Base-by-base conservation (phyloP, 371 early-diverging fungal species). In the Sanchytrium tribonematis region DNA sequence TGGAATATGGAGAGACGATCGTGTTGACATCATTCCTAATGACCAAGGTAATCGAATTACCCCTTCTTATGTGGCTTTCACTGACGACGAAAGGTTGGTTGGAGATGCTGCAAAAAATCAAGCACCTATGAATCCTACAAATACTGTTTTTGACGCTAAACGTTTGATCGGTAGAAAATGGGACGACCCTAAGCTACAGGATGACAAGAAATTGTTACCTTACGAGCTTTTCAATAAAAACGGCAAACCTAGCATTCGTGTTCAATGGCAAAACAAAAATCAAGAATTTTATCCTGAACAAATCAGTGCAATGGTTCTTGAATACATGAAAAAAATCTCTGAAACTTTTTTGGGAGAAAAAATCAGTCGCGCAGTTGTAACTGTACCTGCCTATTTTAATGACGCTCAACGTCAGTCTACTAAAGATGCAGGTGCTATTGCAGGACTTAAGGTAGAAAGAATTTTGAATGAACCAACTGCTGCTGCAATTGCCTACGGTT, bases 1-100 rank as follows among this genome's bases (percentile, higher is more conserved):
- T 75, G 96, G 89, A 79, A 92, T 92, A 70, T 92, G 89, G 78
- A 88, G 88, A 80, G 90, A 92, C 81, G 96, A 92, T 78, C 89
- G 74, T 28, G 68, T 77, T 29, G 71, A 73, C 67, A 74, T 80
- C 66, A 75, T 81, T 17, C 90, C 95, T 80, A 94, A 96, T 84
- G 89, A 88, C 80, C 93, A 94, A 82, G 97, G 94, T 77, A 88
- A 90, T 84, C 85, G 92, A 74, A 93, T 90, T 71, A 93, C 92
- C 69, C 97, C 96, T 71, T 90, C 92, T 66, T 90, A 92, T 72
- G 94, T 94, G 71, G 93, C 78, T 68, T 95, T 93, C 85, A 87
- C 90, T 74, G 89, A 90, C 78, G 76, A 80, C 72, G 90, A 88
- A 82, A 86, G 91, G 81, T 81, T 93, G 71, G 87, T 94, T 72